Percentiles rank a stretch among this genome's conserved stretches.
phyloP scores from a whole-genome alignment of 257 asterid genomes.

The Eucommia ulmoides region DNA sequence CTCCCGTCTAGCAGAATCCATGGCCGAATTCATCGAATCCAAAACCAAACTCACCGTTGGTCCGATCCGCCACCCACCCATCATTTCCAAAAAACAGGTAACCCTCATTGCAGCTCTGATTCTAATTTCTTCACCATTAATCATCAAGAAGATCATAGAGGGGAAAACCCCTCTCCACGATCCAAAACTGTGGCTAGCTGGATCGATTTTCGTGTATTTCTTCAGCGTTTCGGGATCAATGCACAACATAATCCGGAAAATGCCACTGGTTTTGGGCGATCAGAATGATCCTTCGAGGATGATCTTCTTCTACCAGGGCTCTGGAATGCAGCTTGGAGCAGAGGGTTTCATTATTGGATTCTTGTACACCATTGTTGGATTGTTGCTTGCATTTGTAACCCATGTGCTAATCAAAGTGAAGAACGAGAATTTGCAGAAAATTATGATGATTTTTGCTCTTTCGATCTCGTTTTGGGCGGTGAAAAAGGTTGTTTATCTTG shows the following conservation, averaged over 20 bases:
- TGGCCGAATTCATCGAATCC: constrained; percentile 67
- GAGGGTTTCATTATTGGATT: constrained; percentile 81
- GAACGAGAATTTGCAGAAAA: constrained; percentile 40
- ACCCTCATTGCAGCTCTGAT: constrained; percentile 24
- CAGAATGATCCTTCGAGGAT: constrained; percentile 57
- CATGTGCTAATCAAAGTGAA: constrained; percentile 43
- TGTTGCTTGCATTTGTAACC: no score
- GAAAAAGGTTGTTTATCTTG: constrained; percentile 61
- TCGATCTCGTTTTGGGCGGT: constrained; percentile 57
- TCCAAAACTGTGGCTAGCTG: constrained; percentile 70
- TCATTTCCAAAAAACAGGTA: constrained; percentile 48
- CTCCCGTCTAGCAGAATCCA: constrained; percentile 64
- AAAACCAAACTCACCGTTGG: constrained; percentile 36
- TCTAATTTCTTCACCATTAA: constrained; percentile 41
- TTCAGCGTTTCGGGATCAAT: constrained; percentile 91
- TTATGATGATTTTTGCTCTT: constrained; percentile 30
- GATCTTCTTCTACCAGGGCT: constrained; percentile 77
- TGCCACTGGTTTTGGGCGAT: constrained; percentile 71
- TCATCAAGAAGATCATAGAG: constrained; percentile 39
- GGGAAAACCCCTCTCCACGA: constrained; percentile 62
- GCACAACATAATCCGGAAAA: constrained; percentile 86
- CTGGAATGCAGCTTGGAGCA: constrained; percentile 91
- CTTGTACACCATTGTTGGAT: no score
- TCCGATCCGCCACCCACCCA: constrained; percentile 48
- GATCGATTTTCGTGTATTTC: constrained; percentile 73